Evolutionary conservation across 2,329 filamentous ascomycete genomes (phyloP), one percentile per base, ranked within the genome.

Genomic region (Ophiocordyceps camponoti-floridani): DNA sequence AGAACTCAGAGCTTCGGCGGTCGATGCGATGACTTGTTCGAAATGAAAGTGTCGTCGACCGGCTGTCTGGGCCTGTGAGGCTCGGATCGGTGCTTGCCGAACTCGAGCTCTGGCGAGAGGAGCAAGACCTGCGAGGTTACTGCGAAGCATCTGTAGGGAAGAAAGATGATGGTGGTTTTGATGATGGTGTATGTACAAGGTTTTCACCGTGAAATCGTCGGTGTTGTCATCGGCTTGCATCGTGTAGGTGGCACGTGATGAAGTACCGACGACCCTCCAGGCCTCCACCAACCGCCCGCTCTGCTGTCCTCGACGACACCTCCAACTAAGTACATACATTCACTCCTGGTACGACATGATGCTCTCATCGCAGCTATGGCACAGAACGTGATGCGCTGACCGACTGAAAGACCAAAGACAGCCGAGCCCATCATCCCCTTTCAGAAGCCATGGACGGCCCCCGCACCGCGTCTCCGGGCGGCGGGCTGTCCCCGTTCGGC

Each of bases 1-100:
- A 41, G 57, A 58, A 33, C 63, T 54, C 43, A 77, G 62, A 47
- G 62, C 52, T 44, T 66, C 56, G 30, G 70, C 64, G 4, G 68
- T 60, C 43, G 56, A 50, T 26, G 64, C 53, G 44, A 71, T 54
- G 37, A 53, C 52, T n/a, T 59, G 56, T 9, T 53, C 55, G 45
- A 64, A 49, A 44, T 64, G 62, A 46, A 67, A 60, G 35, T 45
- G 50, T 42, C 57, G 57, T 16, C 35, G 41, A 30, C 38, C 16
- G 14, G 13, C 8, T 4, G 28, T n/a, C 27, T 19, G n/a, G n/a
- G 33, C 33, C n/a, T n/a, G 12, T 12, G 5, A n/a, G 33, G 35
- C n/a, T 38, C 35, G 8, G 28, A 30, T 30, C 28, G 28, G 12
- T 30, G 28, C 9, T 12, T 30, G 28, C 28, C 28, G 28, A 16